Evolutionary conservation across 495 filamentous ascomycete species (phyloP).

Genomic region (Xylaria palmicola): DNA sequence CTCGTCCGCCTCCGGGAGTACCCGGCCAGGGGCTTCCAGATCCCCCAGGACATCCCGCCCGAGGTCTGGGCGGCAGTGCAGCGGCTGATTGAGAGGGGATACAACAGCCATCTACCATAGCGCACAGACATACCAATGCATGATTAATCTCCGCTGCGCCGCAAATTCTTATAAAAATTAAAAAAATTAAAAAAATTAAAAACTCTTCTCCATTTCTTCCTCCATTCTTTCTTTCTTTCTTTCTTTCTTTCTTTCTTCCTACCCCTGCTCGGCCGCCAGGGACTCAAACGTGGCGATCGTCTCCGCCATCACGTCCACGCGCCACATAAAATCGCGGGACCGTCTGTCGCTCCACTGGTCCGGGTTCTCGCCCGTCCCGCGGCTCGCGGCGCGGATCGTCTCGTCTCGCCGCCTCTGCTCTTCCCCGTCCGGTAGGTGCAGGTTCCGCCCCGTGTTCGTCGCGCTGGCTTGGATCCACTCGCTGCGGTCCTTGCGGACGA

Average conservation of each 20-base stretch:
- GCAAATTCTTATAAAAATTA: too few relatives aligned
- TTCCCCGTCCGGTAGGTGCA: constrained; percentile 28
- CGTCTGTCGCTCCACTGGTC: constrained; percentile 19
- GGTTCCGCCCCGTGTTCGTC: constrained; percentile 13
- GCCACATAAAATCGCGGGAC: constrained; percentile 21
- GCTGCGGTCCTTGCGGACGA: constrained; percentile 17
- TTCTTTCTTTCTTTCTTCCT: neutral
- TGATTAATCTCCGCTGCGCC: neutral
- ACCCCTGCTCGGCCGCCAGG: neutral
- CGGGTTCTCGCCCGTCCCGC: constrained; percentile 6
- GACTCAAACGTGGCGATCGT: constrained; percentile 5
- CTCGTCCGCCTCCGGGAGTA: constrained; percentile 39
- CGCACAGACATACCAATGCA: neutral
- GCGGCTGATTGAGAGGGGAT: constrained; percentile 34
- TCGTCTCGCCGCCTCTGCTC: constrained; percentile 23
- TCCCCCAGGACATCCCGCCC: constrained; percentile 34
- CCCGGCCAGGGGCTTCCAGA: constrained; percentile 35
- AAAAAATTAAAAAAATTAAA: too few relatives aligned
- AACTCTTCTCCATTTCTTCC: too few relatives aligned
- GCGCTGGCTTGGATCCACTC: constrained; percentile 20
- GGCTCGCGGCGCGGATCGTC: neutral
- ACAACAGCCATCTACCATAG: constrained; percentile 33
- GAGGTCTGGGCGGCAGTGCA: constrained; percentile 37
- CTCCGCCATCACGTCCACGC: constrained; percentile 14
- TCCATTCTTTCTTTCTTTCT: too few relatives aligned